Base-by-base conservation (phyloP, 305 asterid genomes). In the Fraxinus velutina region DNA sequence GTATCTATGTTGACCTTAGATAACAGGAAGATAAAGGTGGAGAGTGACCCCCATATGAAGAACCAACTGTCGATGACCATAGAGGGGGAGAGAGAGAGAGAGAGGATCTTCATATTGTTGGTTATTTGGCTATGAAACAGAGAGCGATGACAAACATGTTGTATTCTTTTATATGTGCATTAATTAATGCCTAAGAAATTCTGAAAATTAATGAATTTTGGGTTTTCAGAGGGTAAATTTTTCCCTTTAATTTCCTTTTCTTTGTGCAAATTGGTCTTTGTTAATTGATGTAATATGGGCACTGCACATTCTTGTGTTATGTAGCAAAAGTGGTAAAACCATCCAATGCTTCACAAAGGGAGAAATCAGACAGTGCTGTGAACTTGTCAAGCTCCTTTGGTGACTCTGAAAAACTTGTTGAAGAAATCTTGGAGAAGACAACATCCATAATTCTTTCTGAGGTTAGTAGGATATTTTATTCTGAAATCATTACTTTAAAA, bases 351-450 rank as follows among this genome's bases (percentile, higher is more conserved):
- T 77, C 87, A 9, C 78, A 78, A 62, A 92, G 89, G 84, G 90
- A 84, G 88, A 93, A 92, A 86, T 47, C 87, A 60, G 44, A 77
- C 21, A 80, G 78, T 50, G 82, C 72, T 60, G 84, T 77, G 30
- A 70, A 70, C 55, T 52, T n/a, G 22, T 74, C 92, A 1, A 64
- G 79, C 80, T 80, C 89, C 33, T 92, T 79, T 80, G 90, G 89
- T 4, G 95, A 92, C 88, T 89, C 98, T 27, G 91, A 88, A 78
- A 93, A 88, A 87, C 89, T 91, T 88, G 91, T 93, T n/a, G 90
- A 90, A 79, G 97, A 95, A 80, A 88, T 95, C 76, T 79, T 93
- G 84, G 93, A 87, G 70, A 93, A 88, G 88, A 89, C 90, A 0
- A 87, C 91, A 44, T 79, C 88, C 66, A 75, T 89, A 19, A 80